phyloP scores from a whole-genome alignment of 2,329 filamentous ascomycete genomes.

The Decorospora gaudefroyi region DNA sequence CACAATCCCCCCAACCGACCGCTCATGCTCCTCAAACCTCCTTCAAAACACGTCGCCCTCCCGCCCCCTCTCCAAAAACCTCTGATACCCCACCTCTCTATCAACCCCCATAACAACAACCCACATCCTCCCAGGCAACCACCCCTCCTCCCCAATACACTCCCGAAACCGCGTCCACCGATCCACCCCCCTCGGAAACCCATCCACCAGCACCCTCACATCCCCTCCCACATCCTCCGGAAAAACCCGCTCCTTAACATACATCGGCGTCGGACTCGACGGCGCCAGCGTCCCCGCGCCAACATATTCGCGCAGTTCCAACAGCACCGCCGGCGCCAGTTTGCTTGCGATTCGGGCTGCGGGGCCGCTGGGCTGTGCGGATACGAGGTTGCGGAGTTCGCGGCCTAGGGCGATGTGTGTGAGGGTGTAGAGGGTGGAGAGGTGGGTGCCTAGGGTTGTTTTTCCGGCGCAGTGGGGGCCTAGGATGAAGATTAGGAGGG shows the following conservation, averaged over 20 bases:
- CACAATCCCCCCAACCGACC: constrained; percentile 5
- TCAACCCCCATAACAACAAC: constrained; percentile 7
- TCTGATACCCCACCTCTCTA: constrained; percentile 1
- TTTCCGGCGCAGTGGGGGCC: constrained; percentile 20
- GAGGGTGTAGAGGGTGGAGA: constrained; percentile 10
- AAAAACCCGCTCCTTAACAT: constrained; percentile 14
- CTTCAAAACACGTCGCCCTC: constrained; percentile 16
- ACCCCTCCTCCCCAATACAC: constrained; percentile 5
- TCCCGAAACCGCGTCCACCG: constrained; percentile 14
- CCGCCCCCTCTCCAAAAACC: constrained; percentile 12
- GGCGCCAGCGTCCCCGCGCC: constrained; percentile 11
- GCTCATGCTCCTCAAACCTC: constrained; percentile 9
- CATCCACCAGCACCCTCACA: constrained; percentile 14
- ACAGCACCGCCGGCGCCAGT: constrained; percentile 7
- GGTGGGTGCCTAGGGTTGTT: constrained; percentile 12
- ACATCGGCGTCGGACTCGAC: constrained; percentile 6
- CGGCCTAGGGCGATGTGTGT: constrained; percentile 17
- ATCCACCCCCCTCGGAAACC: constrained; percentile 13
- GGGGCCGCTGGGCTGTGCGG: constrained; percentile 1
- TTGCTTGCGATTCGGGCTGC: constrained; percentile 9
- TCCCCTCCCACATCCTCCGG: not conserved
- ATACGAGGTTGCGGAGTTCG: constrained; percentile 15
- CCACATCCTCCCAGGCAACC: not conserved
- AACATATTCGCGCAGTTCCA: constrained; percentile 2
- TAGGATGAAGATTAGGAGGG: constrained; percentile 14